These are phyloP conservation scores for Melampsora americana DNA, from an alignment of 1,284 basidiomycete genomes.

Conservation along the genomic window DNA sequence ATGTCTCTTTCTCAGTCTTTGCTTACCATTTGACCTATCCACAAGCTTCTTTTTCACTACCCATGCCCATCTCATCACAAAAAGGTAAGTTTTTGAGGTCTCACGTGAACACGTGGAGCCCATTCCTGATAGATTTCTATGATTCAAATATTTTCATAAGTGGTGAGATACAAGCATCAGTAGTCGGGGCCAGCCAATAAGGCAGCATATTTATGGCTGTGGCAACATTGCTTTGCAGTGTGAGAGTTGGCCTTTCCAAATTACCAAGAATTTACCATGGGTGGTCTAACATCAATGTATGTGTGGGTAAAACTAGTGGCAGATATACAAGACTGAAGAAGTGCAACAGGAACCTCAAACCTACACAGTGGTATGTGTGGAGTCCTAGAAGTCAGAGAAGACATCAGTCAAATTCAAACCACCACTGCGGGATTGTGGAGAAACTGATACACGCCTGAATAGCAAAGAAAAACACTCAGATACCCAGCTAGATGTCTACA, in stretches of 20 bases:
- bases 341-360: not conserved
- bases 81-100: not conserved
- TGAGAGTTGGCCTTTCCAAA: not conserved
- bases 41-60: not conserved
- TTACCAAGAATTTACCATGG: no score
- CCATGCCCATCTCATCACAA: not conserved
- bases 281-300: not conserved
- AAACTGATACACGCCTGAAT: no score
- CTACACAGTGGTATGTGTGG: not conserved
- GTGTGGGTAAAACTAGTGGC: not conserved
- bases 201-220: not conserved
- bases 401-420: not conserved
- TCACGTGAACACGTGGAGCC: no score
- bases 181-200: not conserved
- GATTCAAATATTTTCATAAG: not conserved
- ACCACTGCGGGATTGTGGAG: no score
- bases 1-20: constrained; percentile 9
- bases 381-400: not conserved
- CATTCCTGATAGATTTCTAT: not conserved
- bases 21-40: not conserved
- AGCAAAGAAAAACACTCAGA: no score
- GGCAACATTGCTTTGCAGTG: not conserved
- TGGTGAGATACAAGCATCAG: not conserved
- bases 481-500: no score
- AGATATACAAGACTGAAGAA: not conserved